Base-by-base conservation (phyloP, 2,329 filamentous ascomycete species). In the Diaporthe humulicola region DNA sequence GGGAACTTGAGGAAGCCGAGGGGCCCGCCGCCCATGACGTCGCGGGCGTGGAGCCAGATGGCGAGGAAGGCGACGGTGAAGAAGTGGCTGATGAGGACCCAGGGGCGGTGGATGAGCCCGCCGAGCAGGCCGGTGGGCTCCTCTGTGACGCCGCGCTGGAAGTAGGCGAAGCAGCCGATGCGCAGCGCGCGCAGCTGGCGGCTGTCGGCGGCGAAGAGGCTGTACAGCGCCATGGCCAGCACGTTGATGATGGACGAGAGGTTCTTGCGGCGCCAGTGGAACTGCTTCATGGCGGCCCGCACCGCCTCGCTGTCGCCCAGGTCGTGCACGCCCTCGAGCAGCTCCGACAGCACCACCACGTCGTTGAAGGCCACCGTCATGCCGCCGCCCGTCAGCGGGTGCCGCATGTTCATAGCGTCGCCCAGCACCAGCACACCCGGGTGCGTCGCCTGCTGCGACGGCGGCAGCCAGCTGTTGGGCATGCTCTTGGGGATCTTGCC, bases 351-450 rank as follows among this genome's bases (percentile, higher is more conserved):
- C 1, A 97, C 85, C 15, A 97, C 89, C 1, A 94, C 96, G 81
- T 99, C 97, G 85, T 96, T 98, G 84, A 99, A 94, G 1, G 95
- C 97, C 2, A 98, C 97, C 0, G 96, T 98, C 97, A 99, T 99
- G 79, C 97, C 97, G 78, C 97, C 97, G 71, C 97, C 97, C 0
- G 97, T 99, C 17, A 99, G 89, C 2, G 97, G 97, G 85, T 99
- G 97, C n/a, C 97, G 94, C 97, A 99, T 99, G 87, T 99, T 99
- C 89, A 98, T 93, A 19, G 97, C 96, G 82, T 99, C 97, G 75
- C 97, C 97, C 12, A 98, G 89, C 48, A 99, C 87, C 66, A 98
- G 88, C 75, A 98, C 86, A 5, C 95, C 95, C 1, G 92, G 90
- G 15, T 90, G 89, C 58, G 88, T 66, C 4, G 80, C 80, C 75